Conservation (phyloP, 257 asterid genomes). For the Misopates orontium region DNA sequence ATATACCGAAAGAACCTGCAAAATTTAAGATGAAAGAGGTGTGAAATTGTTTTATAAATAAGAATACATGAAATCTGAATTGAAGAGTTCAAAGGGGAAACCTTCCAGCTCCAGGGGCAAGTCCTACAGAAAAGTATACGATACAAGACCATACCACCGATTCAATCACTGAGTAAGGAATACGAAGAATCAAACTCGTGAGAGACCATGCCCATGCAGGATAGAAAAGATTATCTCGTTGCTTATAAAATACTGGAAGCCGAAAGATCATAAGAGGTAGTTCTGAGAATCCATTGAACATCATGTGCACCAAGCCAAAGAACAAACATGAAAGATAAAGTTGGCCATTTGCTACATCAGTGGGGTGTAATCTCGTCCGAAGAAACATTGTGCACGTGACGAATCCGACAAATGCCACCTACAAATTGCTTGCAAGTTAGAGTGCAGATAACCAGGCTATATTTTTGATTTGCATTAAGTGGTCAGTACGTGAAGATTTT, state of each 20-base stretch:
- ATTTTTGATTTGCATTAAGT: neutral
- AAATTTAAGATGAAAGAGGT: constrained; percentile 22
- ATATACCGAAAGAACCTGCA: constrained; percentile 73
- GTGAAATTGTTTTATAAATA: constrained; percentile 16
- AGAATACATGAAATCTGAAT: constrained; percentile 3
- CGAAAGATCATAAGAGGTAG: constrained; percentile 78
- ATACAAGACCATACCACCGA: constrained; percentile 76
- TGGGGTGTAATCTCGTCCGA: constrained; percentile 70
- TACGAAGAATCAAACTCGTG: constrained; percentile 68
- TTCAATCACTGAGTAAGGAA: constrained; percentile 83
- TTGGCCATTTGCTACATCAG: constrained; percentile 57
- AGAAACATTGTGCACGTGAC: constrained; percentile 81
- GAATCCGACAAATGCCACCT: constrained; percentile 86
- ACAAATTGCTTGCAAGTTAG: constrained; percentile 23
- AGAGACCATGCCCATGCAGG: constrained; percentile 94
- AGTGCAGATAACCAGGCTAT: neutral
- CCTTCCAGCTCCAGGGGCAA: constrained; percentile 80
- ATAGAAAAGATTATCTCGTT: constrained; percentile 82
- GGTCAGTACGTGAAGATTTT: neutral
- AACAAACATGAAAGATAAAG: constrained; percentile 73
- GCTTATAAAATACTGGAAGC: constrained; percentile 91
- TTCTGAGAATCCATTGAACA: constrained; percentile 94
- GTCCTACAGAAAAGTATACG: constrained; percentile 76
- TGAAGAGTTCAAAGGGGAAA: constrained; percentile 29
- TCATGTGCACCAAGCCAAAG: constrained; percentile 80